A percentile compares a stretch with the other conserved stretches of the same genome.
phyloP scores from a whole-genome alignment of 2,329 filamentous ascomycete species.

The Orbilia brochopaga region DNA sequence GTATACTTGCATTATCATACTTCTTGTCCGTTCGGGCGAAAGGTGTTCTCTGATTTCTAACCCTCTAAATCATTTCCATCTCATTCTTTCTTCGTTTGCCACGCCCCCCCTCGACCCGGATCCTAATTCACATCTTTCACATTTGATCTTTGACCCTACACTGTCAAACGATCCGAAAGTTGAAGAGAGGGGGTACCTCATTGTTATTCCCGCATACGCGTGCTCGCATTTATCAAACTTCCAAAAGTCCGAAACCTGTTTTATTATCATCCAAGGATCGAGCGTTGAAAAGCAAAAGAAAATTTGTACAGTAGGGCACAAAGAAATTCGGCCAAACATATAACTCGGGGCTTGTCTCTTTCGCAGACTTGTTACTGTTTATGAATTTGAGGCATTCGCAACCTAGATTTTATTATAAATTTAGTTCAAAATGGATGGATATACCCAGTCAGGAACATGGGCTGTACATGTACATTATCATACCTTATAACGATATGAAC shows the following conservation, averaged over 20 bases:
- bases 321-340: neutral
- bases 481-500: no score
- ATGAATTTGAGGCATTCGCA: no score
- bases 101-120: neutral
- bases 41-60: neutral
- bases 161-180: no score
- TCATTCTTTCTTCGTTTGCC: neutral
- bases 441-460: no score
- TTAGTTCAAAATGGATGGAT: no score
- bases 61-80: neutral
- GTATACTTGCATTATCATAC: neutral
- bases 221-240: neutral
- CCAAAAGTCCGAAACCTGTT: slow-evolving; percentile 3
- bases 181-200: no score
- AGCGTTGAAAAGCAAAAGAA: neutral
- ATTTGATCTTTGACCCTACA: no score
- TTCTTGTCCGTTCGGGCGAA: neutral
- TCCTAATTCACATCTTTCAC: neutral
- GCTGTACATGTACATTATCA: no score
- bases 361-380: no score
- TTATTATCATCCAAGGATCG: slow-evolving; percentile 6
- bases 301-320: neutral
- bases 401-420: neutral
- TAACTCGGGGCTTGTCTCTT: no score
- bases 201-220: neutral